phyloP scores from a whole-genome alignment of 106 monocot genomes.

The Dactylorhiza incarnata region DNA sequence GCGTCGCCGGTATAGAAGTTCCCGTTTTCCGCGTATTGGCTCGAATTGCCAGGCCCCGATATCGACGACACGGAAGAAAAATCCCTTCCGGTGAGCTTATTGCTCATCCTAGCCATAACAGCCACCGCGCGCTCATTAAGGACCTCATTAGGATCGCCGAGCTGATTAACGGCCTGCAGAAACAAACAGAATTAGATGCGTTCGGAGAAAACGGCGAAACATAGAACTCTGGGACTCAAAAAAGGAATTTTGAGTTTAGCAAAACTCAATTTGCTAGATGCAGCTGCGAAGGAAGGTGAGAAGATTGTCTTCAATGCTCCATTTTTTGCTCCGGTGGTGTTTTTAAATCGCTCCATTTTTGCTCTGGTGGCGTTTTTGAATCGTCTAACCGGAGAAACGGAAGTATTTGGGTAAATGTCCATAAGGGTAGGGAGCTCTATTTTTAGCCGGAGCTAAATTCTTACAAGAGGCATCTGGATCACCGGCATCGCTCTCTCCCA shows the following conservation, averaged over 20 bases:
- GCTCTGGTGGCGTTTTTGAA: too few species aligned
- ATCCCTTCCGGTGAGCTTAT: constrained; percentile 84
- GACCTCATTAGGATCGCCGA: constrained; percentile 94
- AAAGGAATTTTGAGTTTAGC: background rate
- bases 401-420: too few species aligned
- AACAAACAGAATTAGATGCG: constrained; percentile 5
- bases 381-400: too few species aligned
- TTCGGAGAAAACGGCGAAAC: background rate
- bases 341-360: too few species aligned
- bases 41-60: constrained; percentile 26
- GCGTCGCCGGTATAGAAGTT: constrained; percentile 35
- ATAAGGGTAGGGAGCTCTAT: too few species aligned
- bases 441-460: too few species aligned
- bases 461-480: too few species aligned
- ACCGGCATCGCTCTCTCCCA: background rate
- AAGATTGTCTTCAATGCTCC: too few species aligned
- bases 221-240: too few species aligned
- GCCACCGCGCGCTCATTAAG: constrained; percentile 80
- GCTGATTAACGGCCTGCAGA: constrained; percentile 74
- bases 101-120: constrained; percentile 91
- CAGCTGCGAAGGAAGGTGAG: too few species aligned
- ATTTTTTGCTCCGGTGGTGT: too few species aligned
- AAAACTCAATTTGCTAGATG: too few species aligned
- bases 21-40: constrained; percentile 33
- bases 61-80: constrained; percentile 54